Evolutionary conservation across 345 rosid species (phyloP).

Genomic region (Hypericum perforatum): DNA sequence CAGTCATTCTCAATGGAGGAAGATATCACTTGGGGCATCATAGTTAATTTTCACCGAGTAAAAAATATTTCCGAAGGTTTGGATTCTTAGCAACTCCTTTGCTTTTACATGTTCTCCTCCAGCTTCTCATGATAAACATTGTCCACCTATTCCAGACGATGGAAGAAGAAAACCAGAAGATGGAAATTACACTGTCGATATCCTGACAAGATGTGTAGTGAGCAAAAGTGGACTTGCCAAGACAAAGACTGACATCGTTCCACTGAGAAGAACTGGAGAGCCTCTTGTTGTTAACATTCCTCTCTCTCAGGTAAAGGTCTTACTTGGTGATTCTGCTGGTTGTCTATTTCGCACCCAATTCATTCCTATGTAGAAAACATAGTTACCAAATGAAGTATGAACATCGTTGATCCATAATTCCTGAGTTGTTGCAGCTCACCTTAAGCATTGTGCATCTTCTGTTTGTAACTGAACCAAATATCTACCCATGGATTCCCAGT

Average conservation of each 20-base stretch:
- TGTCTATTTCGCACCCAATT: not conserved
- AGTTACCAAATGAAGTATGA: no score
- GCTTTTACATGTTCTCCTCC: conserved; percentile 1
- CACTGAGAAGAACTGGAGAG: conserved; percentile 66
- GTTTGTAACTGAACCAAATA: no score
- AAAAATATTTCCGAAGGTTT: conserved; percentile 59
- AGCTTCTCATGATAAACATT: not conserved
- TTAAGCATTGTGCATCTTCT: no score
- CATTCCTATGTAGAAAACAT: not conserved
- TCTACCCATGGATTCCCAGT: no score
- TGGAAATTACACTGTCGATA: conserved; percentile 59
- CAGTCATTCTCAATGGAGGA: conserved; percentile 63
- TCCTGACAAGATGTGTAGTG: conserved; percentile 78
- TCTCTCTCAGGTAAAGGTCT: conserved; percentile 49
- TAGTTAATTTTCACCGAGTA: conserved; percentile 62
- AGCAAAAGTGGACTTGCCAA: conserved; percentile 54
- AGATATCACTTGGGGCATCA: conserved; percentile 70
- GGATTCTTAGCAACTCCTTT: conserved; percentile 11
- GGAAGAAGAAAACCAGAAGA: conserved; percentile 60
- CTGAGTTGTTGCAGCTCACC: no score
- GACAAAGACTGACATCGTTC: conserved; percentile 48
- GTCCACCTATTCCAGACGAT: conserved; percentile 47
- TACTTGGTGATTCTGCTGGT: not conserved
- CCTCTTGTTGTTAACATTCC: conserved; percentile 72
- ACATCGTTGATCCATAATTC: not conserved